Evolutionary conservation across 179 eudicot genomes (phyloP).

Genomic region (Gypsophila paniculata): DNA sequence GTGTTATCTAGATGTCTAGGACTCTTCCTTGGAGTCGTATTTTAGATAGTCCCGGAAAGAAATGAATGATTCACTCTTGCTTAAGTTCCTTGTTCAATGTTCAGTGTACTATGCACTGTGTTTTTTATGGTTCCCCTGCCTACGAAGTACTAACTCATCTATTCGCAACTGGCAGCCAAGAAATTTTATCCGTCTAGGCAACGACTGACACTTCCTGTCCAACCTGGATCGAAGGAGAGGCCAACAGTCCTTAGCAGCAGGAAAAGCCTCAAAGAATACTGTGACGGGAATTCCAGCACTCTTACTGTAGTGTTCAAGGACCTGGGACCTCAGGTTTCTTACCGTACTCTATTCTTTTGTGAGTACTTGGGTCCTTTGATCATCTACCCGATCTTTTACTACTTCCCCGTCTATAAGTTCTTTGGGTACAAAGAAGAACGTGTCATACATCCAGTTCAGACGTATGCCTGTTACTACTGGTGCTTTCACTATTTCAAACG

Average conservation of each 20-base stretch:
- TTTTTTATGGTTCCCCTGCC: neutral
- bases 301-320: conserved; percentile 81
- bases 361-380: conserved; percentile 87
- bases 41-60: too few relatives aligned
- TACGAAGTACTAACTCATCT: conserved; percentile 23
- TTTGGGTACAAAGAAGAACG: conserved; percentile 75
- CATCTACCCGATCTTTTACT: conserved; percentile 82
- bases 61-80: neutral
- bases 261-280: conserved; percentile 68
- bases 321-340: conserved; percentile 87
- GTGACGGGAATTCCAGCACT: conserved; percentile 43
- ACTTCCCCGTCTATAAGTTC: conserved; percentile 54
- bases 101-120: neutral
- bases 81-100: neutral
- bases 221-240: conserved; percentile 69
- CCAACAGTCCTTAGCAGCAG: conserved; percentile 63
- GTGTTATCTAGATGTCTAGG: too few relatives aligned
- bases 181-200: conserved; percentile 90
- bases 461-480: conserved; percentile 88
- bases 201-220: conserved; percentile 81
- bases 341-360: conserved; percentile 79
- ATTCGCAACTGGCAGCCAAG: conserved; percentile 70
- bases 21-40: too few relatives aligned
- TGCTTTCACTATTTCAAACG: conserved; percentile 91
- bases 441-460: conserved; percentile 69